A percentile compares a stretch with the other conserved stretches of the same genome.
Evolutionary conservation across 208 protist genomes (phyloP).

Genomic region (Wallacemonas sp.): DNA sequence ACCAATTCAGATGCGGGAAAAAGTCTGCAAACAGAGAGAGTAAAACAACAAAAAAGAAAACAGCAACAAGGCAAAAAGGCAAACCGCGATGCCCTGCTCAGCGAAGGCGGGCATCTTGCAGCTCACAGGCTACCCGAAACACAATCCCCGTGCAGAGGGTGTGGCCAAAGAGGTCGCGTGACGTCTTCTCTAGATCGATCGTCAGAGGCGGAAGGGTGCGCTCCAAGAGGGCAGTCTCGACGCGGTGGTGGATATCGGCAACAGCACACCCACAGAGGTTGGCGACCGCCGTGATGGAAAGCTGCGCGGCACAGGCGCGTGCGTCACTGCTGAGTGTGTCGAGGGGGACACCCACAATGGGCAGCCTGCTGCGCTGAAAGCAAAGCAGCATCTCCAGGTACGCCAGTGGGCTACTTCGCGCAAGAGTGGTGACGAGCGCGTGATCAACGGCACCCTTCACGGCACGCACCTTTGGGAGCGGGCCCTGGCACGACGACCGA

Average conservation of each 20-base stretch:
- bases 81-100: background rate
- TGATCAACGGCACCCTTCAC: background rate
- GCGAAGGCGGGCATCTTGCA: constrained; percentile 1
- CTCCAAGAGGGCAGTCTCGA: constrained; percentile 20
- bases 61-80: background rate
- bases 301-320: constrained; percentile 17
- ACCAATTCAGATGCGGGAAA: too few relatives aligned
- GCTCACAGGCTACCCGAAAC: constrained; percentile 37
- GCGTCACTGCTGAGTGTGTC: background rate
- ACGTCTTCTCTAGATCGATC: constrained; percentile 45
- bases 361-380: background rate
- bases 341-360: constrained; percentile 5
- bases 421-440: background rate
- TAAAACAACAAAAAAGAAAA: too few relatives aligned
- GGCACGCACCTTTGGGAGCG: background rate
- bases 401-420: background rate
- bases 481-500: background rate
- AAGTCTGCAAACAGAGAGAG: too few relatives aligned
- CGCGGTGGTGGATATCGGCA: constrained; percentile 20
- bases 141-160: constrained; percentile 33
- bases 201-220: constrained; percentile 8
- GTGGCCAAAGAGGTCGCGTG: constrained; percentile 52
- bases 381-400: background rate
- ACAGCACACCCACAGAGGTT: constrained; percentile 1
- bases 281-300: constrained; percentile 26